Conservation (phyloP, 2,329 filamentous ascomycete genomes). For the Graphium sp. region DNA sequence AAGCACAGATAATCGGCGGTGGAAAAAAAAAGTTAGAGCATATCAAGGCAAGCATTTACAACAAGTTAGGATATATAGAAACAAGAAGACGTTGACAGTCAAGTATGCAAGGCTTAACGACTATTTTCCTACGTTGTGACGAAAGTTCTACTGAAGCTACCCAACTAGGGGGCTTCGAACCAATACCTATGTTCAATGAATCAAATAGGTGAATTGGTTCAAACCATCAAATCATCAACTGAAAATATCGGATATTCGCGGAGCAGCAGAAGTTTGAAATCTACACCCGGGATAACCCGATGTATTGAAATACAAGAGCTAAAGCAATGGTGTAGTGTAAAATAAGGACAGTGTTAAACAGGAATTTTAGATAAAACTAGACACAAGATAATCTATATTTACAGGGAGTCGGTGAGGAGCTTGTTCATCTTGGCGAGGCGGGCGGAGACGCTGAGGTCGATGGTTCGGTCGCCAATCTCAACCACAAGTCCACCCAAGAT, state of each 20-base stretch:
- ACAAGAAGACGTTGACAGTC: too few species aligned
- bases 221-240: not conserved
- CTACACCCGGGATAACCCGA: not conserved
- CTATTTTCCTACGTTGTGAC: not conserved
- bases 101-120: not conserved
- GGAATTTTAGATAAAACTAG: too few species aligned
- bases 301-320: not conserved
- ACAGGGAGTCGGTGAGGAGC: slow-evolving; percentile 90
- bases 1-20: too few species aligned
- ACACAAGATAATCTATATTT: slow-evolving; percentile 31
- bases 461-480: slow-evolving; percentile 93
- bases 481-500: slow-evolving; percentile 88
- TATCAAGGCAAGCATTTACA: too few species aligned
- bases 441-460: slow-evolving; percentile 87
- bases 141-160: not conserved
- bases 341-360: too few species aligned
- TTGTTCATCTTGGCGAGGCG: slow-evolving; percentile 99
- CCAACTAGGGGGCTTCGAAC: not conserved
- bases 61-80: too few species aligned
- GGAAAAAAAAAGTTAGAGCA: too few species aligned
- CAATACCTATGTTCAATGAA: not conserved
- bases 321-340: not conserved
- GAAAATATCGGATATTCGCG: not conserved
- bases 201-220: not conserved
- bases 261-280: not conserved